Base-by-base conservation (phyloP, 108 stramenopile genomes). In the Ochromonas danica region DNA sequence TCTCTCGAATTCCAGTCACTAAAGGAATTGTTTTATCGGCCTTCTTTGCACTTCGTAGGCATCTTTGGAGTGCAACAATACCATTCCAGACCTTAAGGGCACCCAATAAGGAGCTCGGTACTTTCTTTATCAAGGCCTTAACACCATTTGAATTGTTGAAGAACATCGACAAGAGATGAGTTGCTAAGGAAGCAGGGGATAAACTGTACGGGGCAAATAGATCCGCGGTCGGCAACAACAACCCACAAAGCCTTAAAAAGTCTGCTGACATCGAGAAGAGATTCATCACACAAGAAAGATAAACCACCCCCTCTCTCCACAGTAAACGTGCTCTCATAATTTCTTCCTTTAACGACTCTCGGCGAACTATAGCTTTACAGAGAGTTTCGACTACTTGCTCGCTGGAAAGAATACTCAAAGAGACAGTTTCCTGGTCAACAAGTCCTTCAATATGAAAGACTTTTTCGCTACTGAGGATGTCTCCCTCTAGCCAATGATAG, bases 401-500 rank as follows among this genome's bases (percentile, higher is more conserved):
- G 17, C 17, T 17, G 51, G 63, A 67, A 10, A 67, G 31, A 10
- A 67, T 22, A 67, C 63, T 67, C 63, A 67, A 67, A 28, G 63
- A 67, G 10, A 67, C 63, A 36, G 63, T 33, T 10, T 67, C 33
- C 25, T 67, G 63, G 6, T 67, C 22, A 22, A 57, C 22, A 10
- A 57, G 51, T 57, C 51, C 51, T 17, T 57, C 51, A 22, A 57
- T 57, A 22, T 10, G 10, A 10, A 57, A 10, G 51, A 17, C 22
- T 57, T 57, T 10, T 17, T 57, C 22, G 17, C 10, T 17, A 10
- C 10, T 10, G 17, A 22, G 17, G 51, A 17, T 57, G 17, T 57
- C 51, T 22, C 22, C 51, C 22, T 57, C 17, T 22, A 57, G 10
- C 51, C 51, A 57, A 22, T 22, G 51, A 22, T 17, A 57, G 51